These are phyloP conservation scores for Echinochloa phyllopogon DNA, from an alignment of 176 grass and related monocot genomes.

Conservation along the genomic window DNA sequence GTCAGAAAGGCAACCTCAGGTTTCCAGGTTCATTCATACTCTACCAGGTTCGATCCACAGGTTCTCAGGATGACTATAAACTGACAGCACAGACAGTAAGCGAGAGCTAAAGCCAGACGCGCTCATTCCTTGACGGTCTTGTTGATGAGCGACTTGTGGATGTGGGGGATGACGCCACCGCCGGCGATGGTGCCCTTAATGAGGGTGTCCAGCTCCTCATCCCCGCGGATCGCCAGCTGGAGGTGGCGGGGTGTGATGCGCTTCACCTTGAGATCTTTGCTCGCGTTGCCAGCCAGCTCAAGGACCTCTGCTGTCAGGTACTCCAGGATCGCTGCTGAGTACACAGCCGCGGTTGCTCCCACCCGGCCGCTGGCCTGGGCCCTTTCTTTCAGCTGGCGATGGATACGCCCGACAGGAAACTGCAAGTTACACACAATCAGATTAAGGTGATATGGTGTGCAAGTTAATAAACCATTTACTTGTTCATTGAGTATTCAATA, in stretches of 20 bases:
- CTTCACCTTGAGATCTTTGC: slow-evolving; percentile 75
- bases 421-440: slow-evolving; percentile 32
- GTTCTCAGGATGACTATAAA: slow-evolving; percentile 25
- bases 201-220: slow-evolving; percentile 58
- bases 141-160: slow-evolving; percentile 69
- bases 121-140: slow-evolving; percentile 56
- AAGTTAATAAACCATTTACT: neutral
- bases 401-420: slow-evolving; percentile 70
- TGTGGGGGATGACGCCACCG: slow-evolving; percentile 61
- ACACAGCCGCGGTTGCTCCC: slow-evolving; percentile 63
- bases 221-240: slow-evolving; percentile 58
- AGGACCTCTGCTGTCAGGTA: slow-evolving; percentile 64
- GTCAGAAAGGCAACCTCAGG: neutral
- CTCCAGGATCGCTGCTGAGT: slow-evolving; percentile 61
- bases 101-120: neutral
- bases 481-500: neutral
- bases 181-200: slow-evolving; percentile 63
- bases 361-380: slow-evolving; percentile 49
- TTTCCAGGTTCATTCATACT: neutral
- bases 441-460: neutral
- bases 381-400: slow-evolving; percentile 53
- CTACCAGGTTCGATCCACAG: neutral
- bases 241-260: slow-evolving; percentile 64
- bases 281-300: slow-evolving; percentile 68
- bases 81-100: neutral